These are phyloP conservation scores for Phaeosphaeriaceae sp. DNA, from an alignment of 2,329 filamentous ascomycete species.

Conservation along the genomic window DNA sequence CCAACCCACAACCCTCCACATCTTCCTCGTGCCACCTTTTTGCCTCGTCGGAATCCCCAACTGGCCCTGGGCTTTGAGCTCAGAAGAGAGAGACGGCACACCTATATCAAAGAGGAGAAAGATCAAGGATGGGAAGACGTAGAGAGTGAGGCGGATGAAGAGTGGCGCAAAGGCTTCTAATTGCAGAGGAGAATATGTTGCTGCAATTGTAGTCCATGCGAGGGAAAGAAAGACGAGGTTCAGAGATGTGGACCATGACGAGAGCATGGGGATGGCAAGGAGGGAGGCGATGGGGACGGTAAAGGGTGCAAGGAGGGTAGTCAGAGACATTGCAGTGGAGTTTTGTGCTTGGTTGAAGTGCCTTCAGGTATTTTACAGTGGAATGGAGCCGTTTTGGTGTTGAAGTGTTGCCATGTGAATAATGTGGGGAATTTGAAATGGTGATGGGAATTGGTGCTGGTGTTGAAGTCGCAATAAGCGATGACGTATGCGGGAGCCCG, in stretches of 20 bases:
- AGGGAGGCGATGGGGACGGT: slow-evolving; percentile 60
- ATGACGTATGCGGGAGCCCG: neutral
- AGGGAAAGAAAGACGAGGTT: slow-evolving; percentile 90
- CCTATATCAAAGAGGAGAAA: slow-evolving; percentile 76
- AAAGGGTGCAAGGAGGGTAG: slow-evolving; percentile 38
- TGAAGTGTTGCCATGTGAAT: too few relatives aligned
- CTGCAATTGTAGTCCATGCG: slow-evolving; percentile 83
- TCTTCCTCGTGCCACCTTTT: slow-evolving; percentile 48
- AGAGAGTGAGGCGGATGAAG: slow-evolving; percentile 71
- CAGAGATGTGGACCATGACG: slow-evolving; percentile 78
- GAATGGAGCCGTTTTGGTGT: too few relatives aligned
- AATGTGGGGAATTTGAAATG: too few relatives aligned
- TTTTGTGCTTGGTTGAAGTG: too few relatives aligned
- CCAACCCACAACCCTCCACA: slow-evolving; percentile 60
- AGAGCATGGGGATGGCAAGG: slow-evolving; percentile 74
- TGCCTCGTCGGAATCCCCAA: slow-evolving; percentile 54
- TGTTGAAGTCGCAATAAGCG: neutral
- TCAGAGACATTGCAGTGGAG: slow-evolving; percentile 31
- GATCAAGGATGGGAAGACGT: slow-evolving; percentile 72
- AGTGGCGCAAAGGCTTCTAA: slow-evolving; percentile 77
- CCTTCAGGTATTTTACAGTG: too few relatives aligned
- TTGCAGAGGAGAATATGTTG: slow-evolving; percentile 75
- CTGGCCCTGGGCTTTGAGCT: slow-evolving; percentile 71
- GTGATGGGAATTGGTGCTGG: too few relatives aligned
- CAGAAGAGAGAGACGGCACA: slow-evolving; percentile 71